Conservation (phyloP, 2,329 filamentous ascomycete genomes). For the Pseudogymnoascus sp. region DNA sequence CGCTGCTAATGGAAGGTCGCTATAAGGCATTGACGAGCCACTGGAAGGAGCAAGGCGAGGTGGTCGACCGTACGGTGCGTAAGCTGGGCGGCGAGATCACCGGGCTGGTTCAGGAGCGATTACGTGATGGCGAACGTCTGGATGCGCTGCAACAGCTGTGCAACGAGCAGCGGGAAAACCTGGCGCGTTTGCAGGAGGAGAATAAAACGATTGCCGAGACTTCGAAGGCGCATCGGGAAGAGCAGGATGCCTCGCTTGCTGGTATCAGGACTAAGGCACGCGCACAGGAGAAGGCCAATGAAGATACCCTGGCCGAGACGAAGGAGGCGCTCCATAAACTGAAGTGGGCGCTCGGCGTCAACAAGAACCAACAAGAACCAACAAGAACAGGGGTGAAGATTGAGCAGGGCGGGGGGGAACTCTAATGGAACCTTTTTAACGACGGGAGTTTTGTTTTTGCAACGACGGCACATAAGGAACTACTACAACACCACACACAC, state of each 20-base stretch:
- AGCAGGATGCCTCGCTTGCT: slow-evolving; percentile 53
- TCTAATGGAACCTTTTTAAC: background rate
- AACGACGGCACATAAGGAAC: background rate
- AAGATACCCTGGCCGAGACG: slow-evolving; percentile 49
- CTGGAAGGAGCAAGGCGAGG: slow-evolving; percentile 58
- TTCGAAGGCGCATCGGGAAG: slow-evolving; percentile 57
- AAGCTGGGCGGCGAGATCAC: slow-evolving; percentile 47
- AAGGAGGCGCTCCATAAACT: slow-evolving; percentile 58
- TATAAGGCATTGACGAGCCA: slow-evolving; percentile 60
- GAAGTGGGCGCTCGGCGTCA: slow-evolving; percentile 63
- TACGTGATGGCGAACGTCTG: slow-evolving; percentile 55
- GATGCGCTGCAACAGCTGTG: slow-evolving; percentile 58
- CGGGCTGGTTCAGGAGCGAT: slow-evolving; percentile 47
- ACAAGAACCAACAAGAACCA: slow-evolving; percentile 54
- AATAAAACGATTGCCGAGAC: slow-evolving; percentile 53
- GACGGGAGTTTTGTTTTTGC: slow-evolving; percentile 7
- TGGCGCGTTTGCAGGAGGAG: slow-evolving; percentile 50
- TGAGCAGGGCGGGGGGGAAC: slow-evolving; percentile 26
- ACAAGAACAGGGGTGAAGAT: slow-evolving; percentile 51
- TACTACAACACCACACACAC: background rate
- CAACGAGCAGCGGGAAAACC: slow-evolving; percentile 65
- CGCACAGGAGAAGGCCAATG: slow-evolving; percentile 53
- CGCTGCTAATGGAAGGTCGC: slow-evolving; percentile 60
- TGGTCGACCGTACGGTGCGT: slow-evolving; percentile 45
- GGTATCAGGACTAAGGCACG: slow-evolving; percentile 51